phyloP scores from a whole-genome alignment of 495 filamentous ascomycete genomes.

The Geoglossum glabrum region DNA sequence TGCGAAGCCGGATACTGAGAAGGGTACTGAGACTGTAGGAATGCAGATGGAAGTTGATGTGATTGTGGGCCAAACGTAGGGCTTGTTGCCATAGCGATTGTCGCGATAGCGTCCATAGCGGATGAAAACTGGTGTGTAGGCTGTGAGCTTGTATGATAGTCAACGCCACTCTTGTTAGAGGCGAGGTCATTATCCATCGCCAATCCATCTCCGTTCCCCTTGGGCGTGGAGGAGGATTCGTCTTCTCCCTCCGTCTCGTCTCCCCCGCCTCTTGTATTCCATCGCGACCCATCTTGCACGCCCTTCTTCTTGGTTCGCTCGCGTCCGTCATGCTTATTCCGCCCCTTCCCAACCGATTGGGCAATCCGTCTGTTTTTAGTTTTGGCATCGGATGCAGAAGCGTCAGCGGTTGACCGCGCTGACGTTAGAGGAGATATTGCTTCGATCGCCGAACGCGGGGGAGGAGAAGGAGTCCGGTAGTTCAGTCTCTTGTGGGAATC shows the following conservation, averaged over 20 bases:
- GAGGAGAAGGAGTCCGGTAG: conserved; percentile 4
- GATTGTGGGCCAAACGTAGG: conserved; percentile 1
- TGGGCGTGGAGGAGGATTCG: background rate
- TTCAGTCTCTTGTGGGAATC: background rate
- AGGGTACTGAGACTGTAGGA: background rate
- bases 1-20: background rate
- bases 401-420: background rate
- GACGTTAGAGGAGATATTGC: conserved; percentile 1
- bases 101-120: conserved; percentile 6
- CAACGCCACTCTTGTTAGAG: background rate
- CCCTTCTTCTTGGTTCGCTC: background rate
- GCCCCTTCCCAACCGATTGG: background rate
- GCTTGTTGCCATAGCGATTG: conserved; percentile 7
- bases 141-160: background rate
- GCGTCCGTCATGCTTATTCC: background rate
- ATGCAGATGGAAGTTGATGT: conserved; percentile 1
- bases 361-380: background rate
- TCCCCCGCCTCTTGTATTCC: background rate
- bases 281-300: background rate
- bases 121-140: conserved; percentile 1
- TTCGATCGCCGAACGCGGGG: conserved; percentile 3
- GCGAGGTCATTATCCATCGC: background rate
- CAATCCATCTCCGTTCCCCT: background rate
- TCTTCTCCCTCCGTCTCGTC: background rate
- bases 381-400: background rate